These are phyloP conservation scores for Vaccinium darrowii DNA, from an alignment of 148 eudicot species.

Conservation along the genomic window DNA sequence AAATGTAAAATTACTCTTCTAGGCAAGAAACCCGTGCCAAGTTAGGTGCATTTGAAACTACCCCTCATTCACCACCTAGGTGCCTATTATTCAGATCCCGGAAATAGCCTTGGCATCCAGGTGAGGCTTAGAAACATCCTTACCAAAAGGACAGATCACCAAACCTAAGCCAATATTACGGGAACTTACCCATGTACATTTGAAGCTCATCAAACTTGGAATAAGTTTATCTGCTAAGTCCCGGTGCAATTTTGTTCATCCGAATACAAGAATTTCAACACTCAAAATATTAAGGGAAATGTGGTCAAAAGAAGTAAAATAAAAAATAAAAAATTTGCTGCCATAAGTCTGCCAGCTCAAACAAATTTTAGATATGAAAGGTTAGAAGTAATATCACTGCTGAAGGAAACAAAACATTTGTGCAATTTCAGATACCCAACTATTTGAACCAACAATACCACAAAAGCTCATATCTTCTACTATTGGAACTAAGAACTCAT, in stretches of 20 bases:
- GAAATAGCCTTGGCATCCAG: not conserved
- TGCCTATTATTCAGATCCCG: not conserved
- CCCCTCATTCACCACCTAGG: too few species aligned
- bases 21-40: too few species aligned
- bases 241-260: not conserved
- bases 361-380: not conserved
- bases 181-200: not conserved
- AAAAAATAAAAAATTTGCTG: not conserved
- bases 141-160: not conserved
- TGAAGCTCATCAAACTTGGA: not conserved
- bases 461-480: not conserved
- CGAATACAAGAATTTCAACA: not conserved
- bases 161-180: not conserved
- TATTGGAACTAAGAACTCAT: not conserved
- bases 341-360: not conserved
- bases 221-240: not conserved
- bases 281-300: not conserved
- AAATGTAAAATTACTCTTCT: too few species aligned
- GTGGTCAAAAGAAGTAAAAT: constrained; percentile 3
- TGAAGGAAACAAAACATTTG: not conserved
- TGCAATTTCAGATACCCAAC: not conserved
- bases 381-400: not conserved
- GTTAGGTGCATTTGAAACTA: too few species aligned
- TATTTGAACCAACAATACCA: not conserved
- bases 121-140: not conserved